phyloP scores from a whole-genome alignment of 2,329 filamentous ascomycete genomes.

The Thielaviopsis euricoi region DNA sequence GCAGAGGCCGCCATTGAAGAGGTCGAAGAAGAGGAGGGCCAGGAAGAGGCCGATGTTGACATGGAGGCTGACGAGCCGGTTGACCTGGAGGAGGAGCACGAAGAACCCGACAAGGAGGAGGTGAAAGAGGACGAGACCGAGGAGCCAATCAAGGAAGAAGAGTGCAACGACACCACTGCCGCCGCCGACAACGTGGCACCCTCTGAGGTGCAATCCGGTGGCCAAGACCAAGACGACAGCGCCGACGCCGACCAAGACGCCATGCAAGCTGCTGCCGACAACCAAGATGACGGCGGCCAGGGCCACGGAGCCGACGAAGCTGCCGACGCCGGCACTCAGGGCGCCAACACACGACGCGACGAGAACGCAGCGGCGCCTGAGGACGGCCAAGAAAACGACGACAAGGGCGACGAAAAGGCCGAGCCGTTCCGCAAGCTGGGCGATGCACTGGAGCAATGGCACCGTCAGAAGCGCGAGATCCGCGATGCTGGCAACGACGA shows the following conservation, averaged over 20 bases:
- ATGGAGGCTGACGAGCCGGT: conserved; percentile 13
- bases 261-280: conserved; percentile 40
- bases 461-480: conserved; percentile 76
- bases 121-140: conserved; percentile 36
- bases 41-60: conserved; percentile 11
- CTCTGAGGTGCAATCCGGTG: conserved; percentile 41
- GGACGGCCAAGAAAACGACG: conserved; percentile 25
- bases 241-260: conserved; percentile 45
- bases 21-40: conserved; percentile 18
- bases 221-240: conserved; percentile 36
- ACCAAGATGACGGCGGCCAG: conserved; percentile 49
- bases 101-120: conserved; percentile 20
- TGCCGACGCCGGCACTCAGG: conserved; percentile 46
- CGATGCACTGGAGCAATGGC: conserved; percentile 84
- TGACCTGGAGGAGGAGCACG: conserved; percentile 15
- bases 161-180: conserved; percentile 11
- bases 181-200: conserved; percentile 20
- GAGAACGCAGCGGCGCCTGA: conserved; percentile 27
- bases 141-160: conserved; percentile 18
- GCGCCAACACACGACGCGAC: conserved; percentile 31
- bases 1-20: conserved; percentile 16
- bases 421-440: conserved; percentile 90
- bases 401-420: conserved; percentile 28
- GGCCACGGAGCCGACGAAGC: conserved; percentile 49
- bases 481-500: conserved; percentile 24